These are phyloP conservation scores for Petasospora rhodanensis DNA, from an alignment of 1,139 yeast genomes.

Conservation along the genomic window DNA sequence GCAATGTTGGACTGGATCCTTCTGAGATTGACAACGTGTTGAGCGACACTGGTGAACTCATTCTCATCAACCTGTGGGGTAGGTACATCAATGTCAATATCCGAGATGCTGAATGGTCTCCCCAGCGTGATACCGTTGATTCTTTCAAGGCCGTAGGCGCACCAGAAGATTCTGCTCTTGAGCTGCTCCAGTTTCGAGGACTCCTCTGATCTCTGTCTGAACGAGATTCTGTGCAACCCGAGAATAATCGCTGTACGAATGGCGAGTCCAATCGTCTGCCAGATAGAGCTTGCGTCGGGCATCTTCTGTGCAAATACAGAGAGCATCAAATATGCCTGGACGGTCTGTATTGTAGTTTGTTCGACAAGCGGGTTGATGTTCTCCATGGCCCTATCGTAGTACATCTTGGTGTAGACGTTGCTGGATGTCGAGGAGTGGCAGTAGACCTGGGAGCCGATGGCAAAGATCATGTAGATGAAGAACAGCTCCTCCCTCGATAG, in stretches of 20 bases:
- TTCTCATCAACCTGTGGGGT: conserved; percentile 27
- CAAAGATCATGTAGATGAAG: conserved; percentile 48
- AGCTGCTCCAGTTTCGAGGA: conserved; percentile 7
- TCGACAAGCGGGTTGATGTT: conserved; percentile 32
- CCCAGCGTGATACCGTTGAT: conserved; percentile 32
- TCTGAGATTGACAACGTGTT: conserved; percentile 32
- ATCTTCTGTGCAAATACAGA: conserved; percentile 29
- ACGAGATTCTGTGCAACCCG: conserved; percentile 28
- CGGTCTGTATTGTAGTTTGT: conserved; percentile 21
- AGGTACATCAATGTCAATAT: conserved; percentile 31
- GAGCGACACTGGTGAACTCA: no score
- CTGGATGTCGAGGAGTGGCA: conserved; percentile 28
- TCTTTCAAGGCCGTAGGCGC: conserved; percentile 34
- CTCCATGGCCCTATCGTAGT: conserved; percentile 41
- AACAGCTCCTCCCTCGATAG: conserved; percentile 33
- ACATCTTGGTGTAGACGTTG: conserved; percentile 40
- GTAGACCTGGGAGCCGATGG: conserved; percentile 48
- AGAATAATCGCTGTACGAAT: conserved; percentile 23
- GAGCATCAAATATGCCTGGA: conserved; percentile 28
- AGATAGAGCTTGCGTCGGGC: conserved; percentile 29
- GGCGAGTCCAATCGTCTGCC: conserved; percentile 31
- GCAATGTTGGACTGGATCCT: conserved; percentile 31
- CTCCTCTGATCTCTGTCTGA: no score
- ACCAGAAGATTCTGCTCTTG: conserved; percentile 32
- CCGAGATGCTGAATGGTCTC: conserved; percentile 32